Evolutionary conservation across 148 eudicot genomes (phyloP).

Genomic region (Camellia sinensis): DNA sequence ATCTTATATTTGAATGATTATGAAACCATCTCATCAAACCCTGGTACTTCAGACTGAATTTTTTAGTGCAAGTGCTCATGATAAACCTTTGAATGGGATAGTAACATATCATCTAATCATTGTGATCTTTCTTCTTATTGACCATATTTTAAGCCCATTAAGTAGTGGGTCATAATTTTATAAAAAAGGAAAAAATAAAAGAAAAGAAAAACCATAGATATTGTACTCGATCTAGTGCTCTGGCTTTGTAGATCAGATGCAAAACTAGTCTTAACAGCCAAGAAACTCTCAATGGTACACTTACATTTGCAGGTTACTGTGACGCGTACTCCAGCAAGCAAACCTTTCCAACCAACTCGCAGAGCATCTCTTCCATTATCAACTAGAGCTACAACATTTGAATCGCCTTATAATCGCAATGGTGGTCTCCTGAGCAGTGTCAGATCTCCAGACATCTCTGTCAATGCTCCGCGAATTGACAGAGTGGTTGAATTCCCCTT

Average conservation of each 20-base stretch:
- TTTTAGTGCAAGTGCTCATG: neutral
- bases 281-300: neutral
- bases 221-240: neutral
- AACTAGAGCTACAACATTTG: conserved; percentile 26
- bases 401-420: conserved; percentile 38
- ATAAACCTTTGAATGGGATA: neutral
- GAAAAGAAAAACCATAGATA: neutral
- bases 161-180: neutral
- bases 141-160: neutral
- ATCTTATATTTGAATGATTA: neutral
- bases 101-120: neutral
- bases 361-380: conserved; percentile 74
- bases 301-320: conserved; percentile 46
- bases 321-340: conserved; percentile 43
- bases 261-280: neutral
- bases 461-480: conserved; percentile 83
- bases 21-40: neutral
- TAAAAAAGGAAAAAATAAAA: neutral
- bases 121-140: neutral
- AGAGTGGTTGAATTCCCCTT: conserved; percentile 74
- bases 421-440: conserved; percentile 37
- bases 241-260: neutral
- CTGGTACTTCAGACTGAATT: neutral
- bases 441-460: conserved; percentile 78
- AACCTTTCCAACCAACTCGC: conserved; percentile 40